Base-by-base conservation (phyloP, 331 rosid species). In the Pyracantha coccinea region DNA sequence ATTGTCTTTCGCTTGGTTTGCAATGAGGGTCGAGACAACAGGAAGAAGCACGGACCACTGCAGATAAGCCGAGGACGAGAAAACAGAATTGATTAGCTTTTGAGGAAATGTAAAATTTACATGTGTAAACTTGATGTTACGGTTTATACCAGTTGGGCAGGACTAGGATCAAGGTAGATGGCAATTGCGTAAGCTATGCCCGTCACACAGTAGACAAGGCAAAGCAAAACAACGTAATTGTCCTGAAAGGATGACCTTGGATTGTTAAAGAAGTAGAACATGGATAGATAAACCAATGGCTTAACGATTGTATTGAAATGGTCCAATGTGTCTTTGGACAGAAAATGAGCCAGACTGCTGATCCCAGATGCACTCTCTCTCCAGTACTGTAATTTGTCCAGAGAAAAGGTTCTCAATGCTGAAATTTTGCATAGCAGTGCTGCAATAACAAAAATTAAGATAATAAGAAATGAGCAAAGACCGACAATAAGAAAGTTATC, bases 1-100 rank as follows among this genome's bases (percentile, higher is more conserved):
- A 63, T 84, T 83, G 62, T 85, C 89, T 71, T 69, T 83, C 6
- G 55, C 89, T 76, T 92, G 97, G 69, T 78, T 88, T 5, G 97
- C 86, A 62, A 92, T 79, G 73, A 89, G 96, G 54, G 91, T 86
- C 84, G 89, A 70, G 27, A 88, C 97, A 27, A 92, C 90, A 20
- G 97, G 97, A 78, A 89, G 87, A 78, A 92, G 96, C 87, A 85
- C 97, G 0, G 96, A 71, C 86, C 87, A 80, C 97, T 92, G 83
- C 24, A 68, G 67, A 69, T 44, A 1, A 44, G 6, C 17, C 2
- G 50, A 44, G 50, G 17, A 44, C 6, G 17, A 44, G 50, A 44
- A 44, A 44, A 0, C 1, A 44, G 50, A 44, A 44, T 12, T 44
- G 17, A 44, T 1, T 44, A 44, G 50, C 6, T 44, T 44, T 44